Base-by-base conservation (phyloP, 208 protist genomes). In the Endotrypanum monterogeii region DNA sequence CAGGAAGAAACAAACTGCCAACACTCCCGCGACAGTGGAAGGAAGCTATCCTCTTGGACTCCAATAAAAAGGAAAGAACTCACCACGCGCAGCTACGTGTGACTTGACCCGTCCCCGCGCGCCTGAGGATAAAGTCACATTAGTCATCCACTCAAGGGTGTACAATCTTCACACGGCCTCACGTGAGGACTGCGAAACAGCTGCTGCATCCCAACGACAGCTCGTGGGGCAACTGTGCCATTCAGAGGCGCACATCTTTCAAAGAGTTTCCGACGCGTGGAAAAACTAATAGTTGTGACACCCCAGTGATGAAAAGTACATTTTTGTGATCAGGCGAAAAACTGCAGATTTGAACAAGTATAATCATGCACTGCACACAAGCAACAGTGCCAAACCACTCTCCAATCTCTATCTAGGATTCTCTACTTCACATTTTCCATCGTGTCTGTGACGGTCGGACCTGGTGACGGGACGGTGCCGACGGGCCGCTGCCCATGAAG, bases 371-470 rank as follows among this genome's bases (percentile, higher is more conserved):
- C 28, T 1, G 60, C 5, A 20, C 60, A 48, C 23, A 23, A 23
- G 60, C 60, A 65, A 37, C 37, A 12, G 37, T 65, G 60, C 37
- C 35, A 46, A n/a, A n/a, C 14, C 35, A 46, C 37, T 68, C 9
- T 54, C 44, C 44, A 14, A 44, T 52, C 18, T 65, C 48, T 37
- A 57, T 48, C n/a, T 30, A 5, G n/a, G 11, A 6, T 61, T 63
- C 35, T 41, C 0, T 37, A 16, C 16, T 20, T 67, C 37, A 80
- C 62, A 74, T 28, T 35, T 71, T 77, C 78, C 78, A 77, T 6
- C 66, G 55, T 18, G 67, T 66, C 41, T 70, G 69, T 35, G 66
- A 66, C n/a, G 71, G 55, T 23, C 55, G 73, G 5, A 55, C 5
- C 18, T 69, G 55, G 30, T 73, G 63, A 18, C 71, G 71, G 20